These are phyloP conservation scores for Melaleuca quinquenervia DNA, from an alignment of 345 rosid species.

Conservation along the genomic window DNA sequence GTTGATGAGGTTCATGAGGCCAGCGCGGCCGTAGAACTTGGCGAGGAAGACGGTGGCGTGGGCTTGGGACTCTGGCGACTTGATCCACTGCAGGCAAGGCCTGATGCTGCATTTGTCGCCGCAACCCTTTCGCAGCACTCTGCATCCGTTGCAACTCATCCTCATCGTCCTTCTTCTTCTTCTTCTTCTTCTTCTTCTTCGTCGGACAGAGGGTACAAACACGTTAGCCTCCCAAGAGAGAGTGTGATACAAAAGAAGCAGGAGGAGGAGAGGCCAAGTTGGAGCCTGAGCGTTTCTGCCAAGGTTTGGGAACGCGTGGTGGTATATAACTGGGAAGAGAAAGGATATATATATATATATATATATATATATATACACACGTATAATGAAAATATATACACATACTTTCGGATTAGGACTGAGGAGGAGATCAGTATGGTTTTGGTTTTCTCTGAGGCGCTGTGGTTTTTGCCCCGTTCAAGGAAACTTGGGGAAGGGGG, in stretches of 20 bases:
- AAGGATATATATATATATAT: background rate
- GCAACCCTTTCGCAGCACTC: slow-evolving; percentile 90
- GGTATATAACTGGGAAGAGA: background rate
- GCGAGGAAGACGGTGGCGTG: slow-evolving; percentile 93
- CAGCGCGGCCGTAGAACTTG: slow-evolving; percentile 90
- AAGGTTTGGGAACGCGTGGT: background rate
- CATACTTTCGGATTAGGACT: background rate
- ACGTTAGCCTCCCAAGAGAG: background rate
- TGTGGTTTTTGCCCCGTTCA: background rate
- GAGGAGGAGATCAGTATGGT: background rate
- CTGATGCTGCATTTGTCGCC: slow-evolving; percentile 75
- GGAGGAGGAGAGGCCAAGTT: background rate
- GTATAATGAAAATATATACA: too few species aligned
- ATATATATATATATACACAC: background rate
- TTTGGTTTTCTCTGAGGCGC: background rate
- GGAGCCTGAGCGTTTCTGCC: background rate
- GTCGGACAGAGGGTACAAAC: background rate
- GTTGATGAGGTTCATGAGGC: slow-evolving; percentile 87
- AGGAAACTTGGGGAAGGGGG: background rate
- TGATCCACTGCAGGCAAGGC: slow-evolving; percentile 92
- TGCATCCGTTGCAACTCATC: slow-evolving; percentile 94
- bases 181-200: background rate
- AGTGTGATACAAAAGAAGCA: background rate
- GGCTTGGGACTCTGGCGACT: slow-evolving; percentile 76
- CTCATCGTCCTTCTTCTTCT: background rate